Evolutionary conservation across 768 basidiomycete genomes (phyloP), one percentile per base, ranked within the genome.

Genomic region (Leccinellum rugosiceps): DNA sequence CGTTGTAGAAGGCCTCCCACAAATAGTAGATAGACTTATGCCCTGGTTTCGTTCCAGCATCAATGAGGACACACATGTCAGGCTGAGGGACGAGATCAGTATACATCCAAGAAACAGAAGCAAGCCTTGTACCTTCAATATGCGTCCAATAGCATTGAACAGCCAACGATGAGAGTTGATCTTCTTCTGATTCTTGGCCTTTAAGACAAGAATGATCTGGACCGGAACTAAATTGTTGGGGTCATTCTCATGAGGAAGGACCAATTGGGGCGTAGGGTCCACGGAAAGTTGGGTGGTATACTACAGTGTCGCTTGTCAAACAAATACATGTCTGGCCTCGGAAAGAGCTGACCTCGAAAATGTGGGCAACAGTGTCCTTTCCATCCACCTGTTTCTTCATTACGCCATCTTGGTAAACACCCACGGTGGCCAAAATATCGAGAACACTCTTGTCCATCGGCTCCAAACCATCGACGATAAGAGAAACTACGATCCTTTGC

Each of bases 271-370:
- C 3, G 88, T 87, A 2, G 93, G 77, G 63, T 96, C 95, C 62
- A 99, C 87, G 0, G 94, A 96, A 21, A 99, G 80, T 71, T 97
- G 94, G 0, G 95, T 98, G 2, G 96, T 98, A 73, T 98, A 99
- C 92, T 97, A 62, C 23, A 54, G 51, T 26, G 45, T 17, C 15
- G 17, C 10, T 32, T 8, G 56, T 68, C 50, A 68, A 46, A 28
- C 14, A 44, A 43, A 46, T 1, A 23, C 19, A 47, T 19, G 19
- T 34, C 34, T 4, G 48, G 47, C 25, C 34, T 46, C 34, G 54
- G 19, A 52, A 58, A 46, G 62, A 57, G 26, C 72, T 49, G 57
- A 92, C 91, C 84, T 97, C 94, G 67, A 98, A 98, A 58, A 98
- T 92, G 68, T 98, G 95, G 15, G 90, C 96, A 38, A 92, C 87